These are phyloP conservation scores for Nepenthes gracilis DNA, from an alignment of 148 eudicot species.

Conservation along the genomic window DNA sequence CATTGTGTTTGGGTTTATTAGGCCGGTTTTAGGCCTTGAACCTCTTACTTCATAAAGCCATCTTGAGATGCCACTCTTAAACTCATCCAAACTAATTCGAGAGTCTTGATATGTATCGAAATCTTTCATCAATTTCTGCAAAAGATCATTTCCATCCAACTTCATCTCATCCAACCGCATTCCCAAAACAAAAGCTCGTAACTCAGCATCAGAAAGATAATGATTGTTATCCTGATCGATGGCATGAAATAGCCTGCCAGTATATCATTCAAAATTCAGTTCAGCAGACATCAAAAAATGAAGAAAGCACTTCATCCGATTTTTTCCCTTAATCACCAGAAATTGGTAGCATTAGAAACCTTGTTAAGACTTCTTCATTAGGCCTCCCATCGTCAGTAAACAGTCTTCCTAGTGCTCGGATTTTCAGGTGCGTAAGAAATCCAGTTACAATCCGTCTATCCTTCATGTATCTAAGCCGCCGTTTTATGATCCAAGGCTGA, in stretches of 20 bases:
- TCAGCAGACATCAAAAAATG: background rate
- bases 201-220: conserved; percentile 42
- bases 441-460: conserved; percentile 63
- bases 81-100: conserved; percentile 34
- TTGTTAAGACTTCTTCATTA: conserved; percentile 27
- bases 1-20: conserved; percentile 14
- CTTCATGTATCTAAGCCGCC: conserved; percentile 47
- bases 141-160: conserved; percentile 40
- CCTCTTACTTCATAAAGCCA: conserved; percentile 41
- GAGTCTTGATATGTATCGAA: conserved; percentile 47
- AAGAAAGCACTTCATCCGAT: background rate
- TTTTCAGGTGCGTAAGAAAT: conserved; percentile 45
- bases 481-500: conserved; percentile 71
- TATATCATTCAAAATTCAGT: background rate
- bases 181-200: conserved; percentile 65
- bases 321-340: background rate
- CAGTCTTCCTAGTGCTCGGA: conserved; percentile 48
- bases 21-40: conserved; percentile 1
- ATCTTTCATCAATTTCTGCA: conserved; percentile 46
- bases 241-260: conserved; percentile 47
- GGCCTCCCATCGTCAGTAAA: conserved; percentile 34
- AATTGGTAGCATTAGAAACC: conserved; percentile 18
- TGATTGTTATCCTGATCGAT: conserved; percentile 37
- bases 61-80: conserved; percentile 43
- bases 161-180: conserved; percentile 44